Conservation (phyloP, 164 flowering plant genomes). For the Pachysandra terminalis region DNA sequence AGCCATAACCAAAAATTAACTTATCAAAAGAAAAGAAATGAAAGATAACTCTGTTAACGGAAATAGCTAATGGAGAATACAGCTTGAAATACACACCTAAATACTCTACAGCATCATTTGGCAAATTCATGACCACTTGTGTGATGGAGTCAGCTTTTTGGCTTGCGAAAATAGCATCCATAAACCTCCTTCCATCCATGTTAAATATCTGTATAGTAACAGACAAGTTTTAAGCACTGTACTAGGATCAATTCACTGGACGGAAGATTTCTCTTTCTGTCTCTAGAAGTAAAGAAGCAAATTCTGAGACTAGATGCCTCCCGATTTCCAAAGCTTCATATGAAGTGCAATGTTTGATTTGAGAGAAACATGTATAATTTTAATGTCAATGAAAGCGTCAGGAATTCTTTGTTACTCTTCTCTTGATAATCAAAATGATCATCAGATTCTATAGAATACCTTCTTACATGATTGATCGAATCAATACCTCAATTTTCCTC, state of each 20-base stretch:
- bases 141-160: slow-evolving; percentile 54
- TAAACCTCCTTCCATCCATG: slow-evolving; percentile 98
- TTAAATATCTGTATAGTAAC: slow-evolving; percentile 56
- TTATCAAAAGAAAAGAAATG: neutral
- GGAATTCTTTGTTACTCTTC: too few species aligned
- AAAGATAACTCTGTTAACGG: neutral
- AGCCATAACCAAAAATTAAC: neutral
- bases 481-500: slow-evolving; percentile 71
- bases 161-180: slow-evolving; percentile 57
- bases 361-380: too few species aligned
- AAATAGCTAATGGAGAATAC: neutral
- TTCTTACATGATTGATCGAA: neutral
- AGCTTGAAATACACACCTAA: slow-evolving; percentile 45
- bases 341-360: too few species aligned
- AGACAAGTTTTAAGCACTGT: neutral
- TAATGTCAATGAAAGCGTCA: too few species aligned
- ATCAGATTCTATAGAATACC: too few species aligned
- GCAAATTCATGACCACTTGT: slow-evolving; percentile 95
- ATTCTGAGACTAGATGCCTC: too few species aligned
- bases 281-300: neutral
- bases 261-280: neutral
- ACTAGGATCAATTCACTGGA: neutral
- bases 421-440: too few species aligned
- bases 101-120: slow-evolving; percentile 78
- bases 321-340: too few species aligned